A percentile compares a stretch with the other conserved stretches of the same genome.
Evolutionary conservation across 2,329 filamentous ascomycete genomes (phyloP).

Genomic region (Epichloe hybrida): DNA sequence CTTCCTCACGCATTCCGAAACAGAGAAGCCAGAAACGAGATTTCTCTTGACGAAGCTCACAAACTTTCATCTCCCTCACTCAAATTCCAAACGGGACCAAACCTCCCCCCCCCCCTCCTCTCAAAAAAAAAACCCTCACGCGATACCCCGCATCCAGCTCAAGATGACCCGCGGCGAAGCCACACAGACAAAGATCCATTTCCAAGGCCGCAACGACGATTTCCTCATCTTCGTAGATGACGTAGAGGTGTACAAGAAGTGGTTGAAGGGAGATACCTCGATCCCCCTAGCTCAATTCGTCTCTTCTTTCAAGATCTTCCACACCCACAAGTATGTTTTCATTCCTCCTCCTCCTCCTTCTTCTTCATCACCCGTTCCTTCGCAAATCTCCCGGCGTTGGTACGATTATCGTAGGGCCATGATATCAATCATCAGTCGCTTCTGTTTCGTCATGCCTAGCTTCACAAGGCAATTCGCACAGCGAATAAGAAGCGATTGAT

Average conservation of each 20-base stretch:
- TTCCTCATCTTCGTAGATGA: conserved; percentile 49
- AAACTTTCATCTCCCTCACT: background rate
- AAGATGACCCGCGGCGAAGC: conserved; percentile 62
- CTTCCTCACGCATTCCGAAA: no score
- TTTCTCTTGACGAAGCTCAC: background rate
- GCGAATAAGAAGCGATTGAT: no score
- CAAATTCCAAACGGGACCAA: background rate
- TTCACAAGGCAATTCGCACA: no score
- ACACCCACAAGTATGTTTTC: conserved; percentile 67
- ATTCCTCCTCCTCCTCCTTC: background rate
- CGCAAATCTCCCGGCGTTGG: no score
- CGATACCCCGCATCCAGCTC: background rate
- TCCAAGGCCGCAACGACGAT: conserved; percentile 55
- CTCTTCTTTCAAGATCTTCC: conserved; percentile 77
- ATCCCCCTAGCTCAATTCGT: conserved; percentile 76
- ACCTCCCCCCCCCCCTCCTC: fast-evolving
- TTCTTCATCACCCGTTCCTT: background rate
- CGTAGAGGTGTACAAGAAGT: conserved; percentile 56
- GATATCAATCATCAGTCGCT: no score
- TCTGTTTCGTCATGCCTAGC: no score
- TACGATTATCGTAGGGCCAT: no score
- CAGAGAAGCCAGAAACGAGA: background rate
- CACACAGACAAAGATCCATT: conserved; percentile 65
- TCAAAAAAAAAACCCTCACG: background rate
- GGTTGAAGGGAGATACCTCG: conserved; percentile 59